Conservation (phyloP, 129 eudicot genomes). For the Smallanthus sonchifolius region DNA sequence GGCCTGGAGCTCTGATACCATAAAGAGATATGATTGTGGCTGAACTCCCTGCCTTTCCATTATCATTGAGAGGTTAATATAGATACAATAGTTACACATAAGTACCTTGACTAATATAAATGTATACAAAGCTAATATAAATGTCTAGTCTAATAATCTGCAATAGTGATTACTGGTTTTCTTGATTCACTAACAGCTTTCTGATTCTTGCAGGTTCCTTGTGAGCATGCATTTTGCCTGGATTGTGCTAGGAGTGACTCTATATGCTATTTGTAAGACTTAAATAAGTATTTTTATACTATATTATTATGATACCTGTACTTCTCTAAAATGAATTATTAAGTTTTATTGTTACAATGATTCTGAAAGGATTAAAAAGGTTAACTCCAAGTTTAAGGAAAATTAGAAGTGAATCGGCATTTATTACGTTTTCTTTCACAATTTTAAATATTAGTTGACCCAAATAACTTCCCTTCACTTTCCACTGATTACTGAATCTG, state of each 20-base stretch:
- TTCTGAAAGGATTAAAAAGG: neutral
- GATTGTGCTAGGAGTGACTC: slow-evolving; percentile 95
- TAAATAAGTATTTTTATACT: neutral
- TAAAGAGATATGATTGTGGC: no score
- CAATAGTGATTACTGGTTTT: neutral
- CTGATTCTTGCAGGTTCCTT: slow-evolving; percentile 75
- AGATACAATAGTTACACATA: no score
- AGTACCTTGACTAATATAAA: no score
- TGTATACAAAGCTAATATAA: neutral
- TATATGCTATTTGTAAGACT: slow-evolving; percentile 78
- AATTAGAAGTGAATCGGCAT: neutral
- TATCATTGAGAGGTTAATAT: no score
- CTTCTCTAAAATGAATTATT: neutral
- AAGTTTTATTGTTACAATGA: neutral
- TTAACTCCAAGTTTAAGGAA: neutral
- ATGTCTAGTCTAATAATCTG: neutral
- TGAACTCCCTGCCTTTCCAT: no score
- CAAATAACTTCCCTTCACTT: neutral
- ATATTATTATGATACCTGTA: neutral
- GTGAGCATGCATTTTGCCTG: slow-evolving; percentile 91
- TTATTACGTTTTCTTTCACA: neutral
- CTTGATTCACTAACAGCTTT: slow-evolving; percentile 12
- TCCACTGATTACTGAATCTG: neutral
- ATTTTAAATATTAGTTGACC: neutral
- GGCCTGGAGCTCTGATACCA: no score